Base-by-base conservation (phyloP, 805 yeast species). In the Grigorovia yakushimaensis region DNA sequence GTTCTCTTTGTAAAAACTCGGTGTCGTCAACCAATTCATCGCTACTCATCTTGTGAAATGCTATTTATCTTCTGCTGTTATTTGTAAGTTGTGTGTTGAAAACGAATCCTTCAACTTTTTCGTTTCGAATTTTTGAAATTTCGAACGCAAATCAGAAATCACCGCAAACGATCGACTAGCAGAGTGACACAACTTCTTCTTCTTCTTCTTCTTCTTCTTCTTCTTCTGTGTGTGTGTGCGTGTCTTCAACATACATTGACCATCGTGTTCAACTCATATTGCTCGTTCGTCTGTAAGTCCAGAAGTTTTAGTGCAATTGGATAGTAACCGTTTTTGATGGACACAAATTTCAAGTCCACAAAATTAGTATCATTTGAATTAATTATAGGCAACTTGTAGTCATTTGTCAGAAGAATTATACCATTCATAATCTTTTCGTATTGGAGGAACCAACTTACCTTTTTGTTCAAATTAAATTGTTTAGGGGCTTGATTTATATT, bases 1-100 rank as follows among this genome's bases (percentile, higher is more conserved):
- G 76, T 62, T 83, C 89, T 64, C 89, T 76, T 27, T 81, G 68
- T 44, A 83, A 69, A 60, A 83, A 82, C 62, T 82, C 87, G 8
- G 75, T 68, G 43, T 64, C 73, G 17, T 65, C 75, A 33, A 15
- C 41, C 21, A 33, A 15, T 33, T 33, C 37, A 15, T 33, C 37
- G 46, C 76, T 91, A 47, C 86, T 78, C 87, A 82, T 82, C 19
- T 24, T 44, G 9, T 17, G 17, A 5, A n/a, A 23, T 44, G n/a
- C 22, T 20, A 33, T 30, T 20, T 15, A 9, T n/a, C 18, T 42
- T 27, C 18, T 30, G 11, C n/a, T 30, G 36, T 23, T 6, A 23
- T 23, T 23, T 23, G 9, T n/a, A n/a, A n/a, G n/a, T n/a, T n/a
- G n/a, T n/a, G 27, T 7, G 27, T 24, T 6, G 27, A 24, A 24